These are phyloP conservation scores for Hirschioporus abietinus DNA, from an alignment of 768 basidiomycete species.

Conservation along the genomic window DNA sequence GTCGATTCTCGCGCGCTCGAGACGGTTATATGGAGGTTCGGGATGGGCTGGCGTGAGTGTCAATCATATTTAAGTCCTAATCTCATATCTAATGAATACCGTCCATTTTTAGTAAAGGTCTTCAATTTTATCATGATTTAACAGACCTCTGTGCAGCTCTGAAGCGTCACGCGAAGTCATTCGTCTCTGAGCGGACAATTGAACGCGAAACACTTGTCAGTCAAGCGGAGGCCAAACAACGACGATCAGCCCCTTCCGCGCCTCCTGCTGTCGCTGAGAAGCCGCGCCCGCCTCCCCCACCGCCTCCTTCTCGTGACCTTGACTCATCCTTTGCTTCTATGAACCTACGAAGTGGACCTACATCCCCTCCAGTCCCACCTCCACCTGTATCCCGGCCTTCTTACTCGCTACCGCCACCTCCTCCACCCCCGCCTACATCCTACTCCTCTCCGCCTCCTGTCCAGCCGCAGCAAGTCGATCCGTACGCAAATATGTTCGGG, in stretches of 20 bases:
- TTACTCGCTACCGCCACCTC: conserved; percentile 23
- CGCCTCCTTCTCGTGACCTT: conserved; percentile 31
- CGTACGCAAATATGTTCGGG: conserved; percentile 15
- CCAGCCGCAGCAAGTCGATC: conserved; percentile 16
- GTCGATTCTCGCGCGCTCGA: conserved; percentile 66
- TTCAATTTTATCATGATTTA: conserved; percentile 85
- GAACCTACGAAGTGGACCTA: conserved; percentile 35
- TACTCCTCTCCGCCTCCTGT: conserved; percentile 18
- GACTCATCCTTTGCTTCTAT: conserved; percentile 54
- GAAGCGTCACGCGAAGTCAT: conserved; percentile 51
- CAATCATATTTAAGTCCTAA: neutral
- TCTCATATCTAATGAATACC: conserved; percentile 3
- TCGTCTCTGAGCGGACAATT: conserved; percentile 52
- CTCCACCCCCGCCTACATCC: conserved; percentile 15
- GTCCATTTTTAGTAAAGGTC: conserved; percentile 59
- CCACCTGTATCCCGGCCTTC: conserved; percentile 16
- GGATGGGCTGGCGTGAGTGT: conserved; percentile 73
- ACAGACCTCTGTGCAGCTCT: conserved; percentile 56
- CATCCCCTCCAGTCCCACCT: conserved; percentile 28
- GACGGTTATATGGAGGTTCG: conserved; percentile 85
- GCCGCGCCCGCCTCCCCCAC: conserved; percentile 20
- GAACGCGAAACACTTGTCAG: conserved; percentile 68
- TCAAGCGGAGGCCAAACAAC: conserved; percentile 68
- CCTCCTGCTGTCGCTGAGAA: conserved; percentile 23
- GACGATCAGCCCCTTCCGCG: conserved; percentile 39